Base-by-base conservation (phyloP, 164 flowering plant genomes). In the Chloranthus sessilifolius region DNA sequence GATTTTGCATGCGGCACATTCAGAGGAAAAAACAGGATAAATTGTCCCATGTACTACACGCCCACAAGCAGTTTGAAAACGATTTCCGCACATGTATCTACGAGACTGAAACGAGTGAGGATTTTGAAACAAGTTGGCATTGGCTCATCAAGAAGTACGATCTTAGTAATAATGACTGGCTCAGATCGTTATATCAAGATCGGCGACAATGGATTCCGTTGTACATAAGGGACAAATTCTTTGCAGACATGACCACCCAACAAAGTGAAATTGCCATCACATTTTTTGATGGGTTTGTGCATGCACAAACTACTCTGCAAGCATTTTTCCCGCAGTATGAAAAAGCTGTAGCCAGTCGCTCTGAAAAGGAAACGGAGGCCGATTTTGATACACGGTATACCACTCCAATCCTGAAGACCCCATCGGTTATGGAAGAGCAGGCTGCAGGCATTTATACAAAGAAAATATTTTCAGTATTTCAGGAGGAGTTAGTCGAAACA, bases 221-320 rank as follows among this genome's bases (percentile, higher is more conserved):
- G 11, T 43, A 43, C 27, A 17, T 43, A 10, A 22, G 22, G 23
- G 47, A 43, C 14, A 21, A 17, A 43, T 19, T 43, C 8, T 19
- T 23, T 16, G 23, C 15, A 16, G 22, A 16, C 23, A 43, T 43
- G 47, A 14, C 25, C 14, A 23, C 47, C 47, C 47, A 43, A 43
- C 15, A 10, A 43, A 19, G 47, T 43, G 47, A 43, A 21, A 43
- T 6, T 21, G 22, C 22, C 12, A 43, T 14, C 27, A 19, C 21
- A 21, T 20, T 43, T 20, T 43, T 43, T 19, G 47, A 43, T 19
- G 36, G 12, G 12, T 33, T 7, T 33, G 47, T 43, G 10, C 24
- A 74, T 63, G 75, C 72, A 34, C 47, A 70, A 4, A 67, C 83
- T 14, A 74, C 59, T 8, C 22, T 43, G 23, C 15, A n/a, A 21